Evolutionary conservation across 768 basidiomycete species (phyloP).

Genomic region (Macrolepiota fuliginosa): DNA sequence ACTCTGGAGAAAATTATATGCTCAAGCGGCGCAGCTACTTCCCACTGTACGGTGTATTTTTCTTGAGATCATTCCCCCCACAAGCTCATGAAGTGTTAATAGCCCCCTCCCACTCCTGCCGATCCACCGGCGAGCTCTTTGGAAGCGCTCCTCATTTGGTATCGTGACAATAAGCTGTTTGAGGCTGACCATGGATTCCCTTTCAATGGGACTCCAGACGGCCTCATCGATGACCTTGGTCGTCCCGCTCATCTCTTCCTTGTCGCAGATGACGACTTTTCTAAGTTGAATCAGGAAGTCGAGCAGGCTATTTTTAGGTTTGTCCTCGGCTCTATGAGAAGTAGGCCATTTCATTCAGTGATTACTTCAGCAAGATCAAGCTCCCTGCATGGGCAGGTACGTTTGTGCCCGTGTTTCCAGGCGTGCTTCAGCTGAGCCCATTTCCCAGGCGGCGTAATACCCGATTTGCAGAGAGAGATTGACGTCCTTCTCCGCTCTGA

Average conservation of each 20-base stretch:
- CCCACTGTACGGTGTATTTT: background rate
- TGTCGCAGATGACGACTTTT: background rate
- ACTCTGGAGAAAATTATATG: background rate
- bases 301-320: background rate
- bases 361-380: background rate
- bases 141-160: background rate
- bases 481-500: background rate
- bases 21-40: background rate
- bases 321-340: background rate
- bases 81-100: too few relatives aligned
- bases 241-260: background rate
- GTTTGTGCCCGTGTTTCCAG: background rate
- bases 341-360: background rate
- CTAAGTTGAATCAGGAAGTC: background rate
- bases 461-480: background rate
- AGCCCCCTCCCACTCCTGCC: background rate
- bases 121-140: background rate
- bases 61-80: too few relatives aligned
- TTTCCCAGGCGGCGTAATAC: background rate
- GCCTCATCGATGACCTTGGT: background rate
- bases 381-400: background rate
- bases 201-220: background rate
- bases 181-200: background rate
- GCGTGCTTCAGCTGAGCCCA: too few relatives aligned
- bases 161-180: background rate